Evolutionary conservation across 441 rosid genomes (phyloP).

Genomic region (Gossypium gossypioides): DNA sequence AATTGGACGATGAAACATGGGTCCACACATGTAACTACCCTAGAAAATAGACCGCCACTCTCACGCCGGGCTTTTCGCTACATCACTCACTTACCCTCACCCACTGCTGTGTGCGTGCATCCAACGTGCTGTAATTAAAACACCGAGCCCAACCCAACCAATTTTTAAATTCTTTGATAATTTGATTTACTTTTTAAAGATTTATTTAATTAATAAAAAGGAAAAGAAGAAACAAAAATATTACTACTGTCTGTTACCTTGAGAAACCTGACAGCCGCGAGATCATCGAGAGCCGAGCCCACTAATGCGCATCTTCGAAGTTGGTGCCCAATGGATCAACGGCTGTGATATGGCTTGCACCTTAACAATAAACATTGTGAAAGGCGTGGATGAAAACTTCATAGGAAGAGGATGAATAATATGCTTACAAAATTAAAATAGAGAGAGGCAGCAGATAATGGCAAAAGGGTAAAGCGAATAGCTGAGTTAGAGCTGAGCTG

Average conservation of each 20-base stretch:
- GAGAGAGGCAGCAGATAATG: constrained; percentile 13
- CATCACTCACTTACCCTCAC: neutral
- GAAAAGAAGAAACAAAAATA: neutral
- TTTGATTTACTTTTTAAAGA: neutral
- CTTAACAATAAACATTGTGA: neutral
- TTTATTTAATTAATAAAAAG: neutral
- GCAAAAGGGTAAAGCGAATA: constrained; percentile 24
- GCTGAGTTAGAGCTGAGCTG: constrained; percentile 12
- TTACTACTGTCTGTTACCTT: neutral
- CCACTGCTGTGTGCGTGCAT: neutral
- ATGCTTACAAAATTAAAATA: neutral
- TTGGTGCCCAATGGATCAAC: constrained; percentile 2
- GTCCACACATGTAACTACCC: neutral
- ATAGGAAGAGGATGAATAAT: neutral
- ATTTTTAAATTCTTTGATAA: neutral
- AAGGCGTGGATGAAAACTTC: neutral
- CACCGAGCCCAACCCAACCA: neutral
- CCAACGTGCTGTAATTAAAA: neutral
- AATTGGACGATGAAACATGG: neutral
- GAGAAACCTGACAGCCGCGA: neutral
- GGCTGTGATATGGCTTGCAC: constrained; percentile 9
- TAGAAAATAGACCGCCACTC: neutral
- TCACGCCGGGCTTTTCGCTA: constrained; percentile 1
- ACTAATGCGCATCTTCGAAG: neutral
- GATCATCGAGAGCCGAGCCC: constrained; percentile 11